Percentiles rank a stretch among this genome's conserved stretches.
phyloP scores from a whole-genome alignment of 1,139 yeast species.

The Arxiozyma slooffiae region DNA sequence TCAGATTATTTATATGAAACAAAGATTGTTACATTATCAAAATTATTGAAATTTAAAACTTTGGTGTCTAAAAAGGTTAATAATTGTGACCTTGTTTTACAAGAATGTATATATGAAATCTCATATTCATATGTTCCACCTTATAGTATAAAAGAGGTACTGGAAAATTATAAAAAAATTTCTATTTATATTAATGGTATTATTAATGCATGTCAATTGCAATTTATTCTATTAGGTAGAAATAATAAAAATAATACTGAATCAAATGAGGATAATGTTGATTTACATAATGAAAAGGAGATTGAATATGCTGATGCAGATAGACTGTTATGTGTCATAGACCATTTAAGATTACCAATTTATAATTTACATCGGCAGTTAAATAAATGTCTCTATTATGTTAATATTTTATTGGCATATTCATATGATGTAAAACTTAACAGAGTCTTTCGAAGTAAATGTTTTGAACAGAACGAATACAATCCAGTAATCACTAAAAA shows the following conservation, averaged over 20 bases:
- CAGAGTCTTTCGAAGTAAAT: slow-evolving; percentile 15
- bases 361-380: slow-evolving; percentile 29
- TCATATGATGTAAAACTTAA: slow-evolving; percentile 35
- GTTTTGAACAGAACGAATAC: slow-evolving; percentile 14
- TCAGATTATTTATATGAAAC: slow-evolving; percentile 13
- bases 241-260: slow-evolving; percentile 8
- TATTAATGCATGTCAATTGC: slow-evolving; percentile 41
- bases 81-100: slow-evolving; percentile 34
- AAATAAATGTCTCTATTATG: slow-evolving; percentile 29
- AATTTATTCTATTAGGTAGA: slow-evolving; percentile 32
- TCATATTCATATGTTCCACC: slow-evolving; percentile 42
- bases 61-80: slow-evolving; percentile 30
- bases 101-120: slow-evolving; percentile 41
- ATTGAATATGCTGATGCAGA: slow-evolving; percentile 32
- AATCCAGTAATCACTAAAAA: slow-evolving; percentile 6
- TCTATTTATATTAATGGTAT: slow-evolving; percentile 35
- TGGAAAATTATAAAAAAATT: slow-evolving; percentile 31
- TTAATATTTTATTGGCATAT: slow-evolving; percentile 32
- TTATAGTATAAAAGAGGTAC: slow-evolving; percentile 32
- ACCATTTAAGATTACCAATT: slow-evolving; percentile 30
- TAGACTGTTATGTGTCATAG: slow-evolving; percentile 30
- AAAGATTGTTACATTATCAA: slow-evolving; percentile 22
- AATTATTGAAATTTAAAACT: slow-evolving; percentile 28
- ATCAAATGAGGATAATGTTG: slow-evolving; percentile 10
- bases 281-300: slow-evolving; percentile 26